Evolutionary conservation across 495 filamentous ascomycete genomes (phyloP), one percentile per base, ranked within the genome.

Genomic region (Ascobolus immersus): DNA sequence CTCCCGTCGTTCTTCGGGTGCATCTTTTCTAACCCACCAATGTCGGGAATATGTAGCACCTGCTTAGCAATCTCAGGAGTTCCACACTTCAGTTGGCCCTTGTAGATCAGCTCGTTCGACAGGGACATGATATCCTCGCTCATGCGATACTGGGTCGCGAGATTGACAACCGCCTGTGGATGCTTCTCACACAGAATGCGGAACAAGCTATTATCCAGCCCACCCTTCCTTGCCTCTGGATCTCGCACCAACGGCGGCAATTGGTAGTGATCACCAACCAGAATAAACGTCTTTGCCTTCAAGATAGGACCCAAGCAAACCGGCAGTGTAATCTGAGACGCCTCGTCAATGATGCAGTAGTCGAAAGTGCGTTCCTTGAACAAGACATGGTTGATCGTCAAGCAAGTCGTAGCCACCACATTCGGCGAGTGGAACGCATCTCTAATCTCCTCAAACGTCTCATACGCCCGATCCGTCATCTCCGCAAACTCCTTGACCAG

Each of bases 81-180:
- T 5, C 86, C 86, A 44, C 86, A 96, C 49, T 86, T 89, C 6
- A 96, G 63, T 4, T 69, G 63, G 10, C 82, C 81, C 13, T 71
- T 61, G 53, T 96, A 96, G 48, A 96, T 92, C 18, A 96, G 68
- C 4, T 65, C 76, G 55, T 93, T 94, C 34, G 77, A 81, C 17
- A 96, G 64, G 9, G 69, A 62, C 86, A 94, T 94, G 34, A 96
- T 74, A 20, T 94, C 84, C 30, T 81, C 73, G 45, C 77, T 89
- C 86, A 96, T 96, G 43, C 86, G 79, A 45, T 96, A 96, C 49
- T 96, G 86, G 42, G 90, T 79, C 44, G 82, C 80, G 2, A 96
- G 68, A 39, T 73, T 82, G 41, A 82, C 75, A 8, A 94, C 80
- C 1, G 80, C 78, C 15, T 64, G 50, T 0, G 86, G 86, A 40